Evolutionary conservation across 2,329 filamentous ascomycete genomes (phyloP).

Genomic region (Gaeumannomyces sp.): DNA sequence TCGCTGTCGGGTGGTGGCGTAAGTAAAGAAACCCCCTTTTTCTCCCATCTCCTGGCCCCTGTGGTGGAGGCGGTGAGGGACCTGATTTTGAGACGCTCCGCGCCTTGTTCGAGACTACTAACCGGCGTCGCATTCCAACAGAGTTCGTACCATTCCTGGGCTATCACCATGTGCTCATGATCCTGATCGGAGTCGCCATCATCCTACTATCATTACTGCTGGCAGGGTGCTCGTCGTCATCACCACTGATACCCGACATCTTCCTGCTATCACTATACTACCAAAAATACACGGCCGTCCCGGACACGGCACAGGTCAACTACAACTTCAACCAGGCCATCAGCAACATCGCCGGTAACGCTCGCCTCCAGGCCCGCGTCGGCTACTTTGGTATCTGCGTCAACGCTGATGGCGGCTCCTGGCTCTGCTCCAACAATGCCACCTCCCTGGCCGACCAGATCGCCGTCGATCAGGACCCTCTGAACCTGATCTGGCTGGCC

Average conservation of each 20-base stretch:
- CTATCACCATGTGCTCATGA: conserved; percentile 89
- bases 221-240: conserved; percentile 94
- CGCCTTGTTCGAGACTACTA: not conserved
- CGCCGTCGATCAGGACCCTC: conserved; percentile 83
- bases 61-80: not conserved
- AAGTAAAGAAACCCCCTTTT: conserved; percentile 21
- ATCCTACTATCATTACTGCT: conserved; percentile 90
- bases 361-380: conserved; percentile 81
- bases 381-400: conserved; percentile 98
- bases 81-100: not conserved
- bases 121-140: conserved; percentile 21
- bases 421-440: conserved; percentile 95
- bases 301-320: conserved; percentile 82
- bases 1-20: conserved; percentile 42
- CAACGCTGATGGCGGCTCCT: conserved; percentile 82
- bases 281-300: conserved; percentile 73
- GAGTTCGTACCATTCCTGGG: conserved; percentile 64
- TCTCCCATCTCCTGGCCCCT: not conserved
- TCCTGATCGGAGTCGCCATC: conserved; percentile 87
- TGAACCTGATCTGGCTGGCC: conserved; percentile 96
- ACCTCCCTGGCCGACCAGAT: conserved; percentile 87
- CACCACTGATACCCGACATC: conserved; percentile 88
- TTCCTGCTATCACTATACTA: conserved; percentile 99
- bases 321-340: conserved; percentile 83
- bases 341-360: conserved; percentile 79